Evolutionary conservation across 495 filamentous ascomycete species (phyloP).

Genomic region (Xylaria longipes): DNA sequence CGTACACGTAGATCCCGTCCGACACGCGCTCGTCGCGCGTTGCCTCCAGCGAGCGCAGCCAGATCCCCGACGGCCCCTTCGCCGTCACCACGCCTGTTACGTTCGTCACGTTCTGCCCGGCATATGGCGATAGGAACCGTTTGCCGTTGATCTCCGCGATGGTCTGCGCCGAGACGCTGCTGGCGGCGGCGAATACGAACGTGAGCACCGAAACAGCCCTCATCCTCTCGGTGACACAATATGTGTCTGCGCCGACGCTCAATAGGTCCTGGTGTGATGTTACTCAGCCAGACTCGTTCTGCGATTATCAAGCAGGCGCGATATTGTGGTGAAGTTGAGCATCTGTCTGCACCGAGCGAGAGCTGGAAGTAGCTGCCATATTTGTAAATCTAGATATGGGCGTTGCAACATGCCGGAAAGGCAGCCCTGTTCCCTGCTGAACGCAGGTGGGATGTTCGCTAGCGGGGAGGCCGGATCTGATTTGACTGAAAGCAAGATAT

Average conservation of each 20-base stretch:
- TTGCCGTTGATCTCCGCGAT: slow-evolving; percentile 68
- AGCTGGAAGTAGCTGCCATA: background rate
- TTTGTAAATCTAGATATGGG: background rate
- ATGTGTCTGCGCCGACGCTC: background rate
- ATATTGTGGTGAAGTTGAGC: background rate
- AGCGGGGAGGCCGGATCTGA: background rate
- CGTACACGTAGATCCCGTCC: slow-evolving; percentile 64
- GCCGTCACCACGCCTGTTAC: slow-evolving; percentile 66
- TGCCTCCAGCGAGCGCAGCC: slow-evolving; percentile 59
- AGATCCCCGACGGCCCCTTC: slow-evolving; percentile 63
- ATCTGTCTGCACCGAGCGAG: too few relatives aligned
- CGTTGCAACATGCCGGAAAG: background rate
- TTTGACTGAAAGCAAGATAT: background rate
- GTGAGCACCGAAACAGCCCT: slow-evolving; percentile 16
- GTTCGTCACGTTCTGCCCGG: slow-evolving; percentile 55
- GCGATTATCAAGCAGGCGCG: background rate
- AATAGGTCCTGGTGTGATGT: background rate
- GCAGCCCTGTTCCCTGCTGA: background rate
- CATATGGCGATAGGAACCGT: slow-evolving; percentile 62
- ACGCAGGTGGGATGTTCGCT: background rate
- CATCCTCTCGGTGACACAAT: slow-evolving; percentile 16
- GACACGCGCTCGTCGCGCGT: slow-evolving; percentile 50
- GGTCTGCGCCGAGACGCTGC: slow-evolving; percentile 48
- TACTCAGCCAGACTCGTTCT: background rate
- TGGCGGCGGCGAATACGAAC: slow-evolving; percentile 20